Evolutionary conservation across 2,329 filamentous ascomycete species (phyloP).

Genomic region (Aureobasidium sp.): DNA sequence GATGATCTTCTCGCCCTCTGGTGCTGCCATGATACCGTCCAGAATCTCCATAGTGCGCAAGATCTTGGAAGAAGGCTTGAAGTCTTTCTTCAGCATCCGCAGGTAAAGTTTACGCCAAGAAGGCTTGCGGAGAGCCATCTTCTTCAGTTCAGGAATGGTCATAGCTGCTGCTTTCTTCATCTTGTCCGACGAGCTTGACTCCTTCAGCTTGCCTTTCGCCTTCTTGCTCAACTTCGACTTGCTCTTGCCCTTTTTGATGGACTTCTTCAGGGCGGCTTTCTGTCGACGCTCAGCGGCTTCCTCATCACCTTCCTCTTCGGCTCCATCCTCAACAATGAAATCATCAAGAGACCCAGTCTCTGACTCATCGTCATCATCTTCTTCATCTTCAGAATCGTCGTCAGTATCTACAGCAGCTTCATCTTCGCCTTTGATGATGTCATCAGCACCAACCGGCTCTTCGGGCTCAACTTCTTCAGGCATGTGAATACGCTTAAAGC

Average conservation of each 20-base stretch:
- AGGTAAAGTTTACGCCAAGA: constrained; percentile 64
- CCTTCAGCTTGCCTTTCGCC: constrained; percentile 40
- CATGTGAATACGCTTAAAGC: constrained; percentile 68
- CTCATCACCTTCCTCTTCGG: constrained; percentile 24
- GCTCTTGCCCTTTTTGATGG: constrained; percentile 6
- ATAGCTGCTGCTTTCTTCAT: constrained; percentile 31
- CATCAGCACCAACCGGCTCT: constrained; percentile 17
- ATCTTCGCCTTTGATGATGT: constrained; percentile 25
- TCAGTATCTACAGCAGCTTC: constrained; percentile 30
- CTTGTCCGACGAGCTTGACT: constrained; percentile 33
- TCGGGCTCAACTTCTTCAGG: constrained; percentile 40
- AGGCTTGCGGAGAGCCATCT: constrained; percentile 57
- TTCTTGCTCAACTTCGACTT: constrained; percentile 35
- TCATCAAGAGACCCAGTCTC: constrained; percentile 38
- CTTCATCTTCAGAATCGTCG: constrained; percentile 36
- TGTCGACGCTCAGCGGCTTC: constrained; percentile 6
- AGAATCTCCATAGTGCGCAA: constrained; percentile 58
- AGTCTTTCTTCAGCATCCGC: constrained; percentile 58
- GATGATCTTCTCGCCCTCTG: constrained; percentile 64
- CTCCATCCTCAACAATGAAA: constrained; percentile 49
- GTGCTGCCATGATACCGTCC: constrained; percentile 27
- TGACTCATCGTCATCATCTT: constrained; percentile 32
- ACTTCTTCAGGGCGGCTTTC: constrained; percentile 17
- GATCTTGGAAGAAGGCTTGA: constrained; percentile 69
- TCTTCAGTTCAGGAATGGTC: constrained; percentile 59